Evolutionary conservation across 164 flowering plant genomes (phyloP).

Genomic region (Dillenia turbinata): DNA sequence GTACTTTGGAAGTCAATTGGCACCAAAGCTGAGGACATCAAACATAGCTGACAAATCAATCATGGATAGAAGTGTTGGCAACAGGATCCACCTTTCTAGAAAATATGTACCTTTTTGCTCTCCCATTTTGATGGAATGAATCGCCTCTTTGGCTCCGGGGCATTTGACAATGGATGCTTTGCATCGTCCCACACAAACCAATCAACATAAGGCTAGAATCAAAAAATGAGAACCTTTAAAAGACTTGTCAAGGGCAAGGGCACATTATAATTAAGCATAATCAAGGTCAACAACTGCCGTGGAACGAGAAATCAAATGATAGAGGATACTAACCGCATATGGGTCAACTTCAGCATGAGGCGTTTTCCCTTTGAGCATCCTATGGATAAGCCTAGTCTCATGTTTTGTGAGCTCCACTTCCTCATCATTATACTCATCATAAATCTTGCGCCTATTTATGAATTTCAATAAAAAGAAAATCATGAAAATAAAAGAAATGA

Average conservation of each 20-base stretch:
- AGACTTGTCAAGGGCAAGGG: neutral
- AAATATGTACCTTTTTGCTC: constrained; percentile 51
- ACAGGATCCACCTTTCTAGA: too few species aligned
- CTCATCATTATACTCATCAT: constrained; percentile 90
- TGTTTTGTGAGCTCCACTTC: constrained; percentile 72
- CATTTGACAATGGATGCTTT: constrained; percentile 82
- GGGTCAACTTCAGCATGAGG: constrained; percentile 93
- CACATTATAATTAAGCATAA: constrained; percentile 3
- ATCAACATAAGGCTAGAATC: constrained; percentile 78
- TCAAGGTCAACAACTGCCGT: neutral
- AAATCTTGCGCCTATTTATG: constrained; percentile 63
- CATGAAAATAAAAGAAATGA: neutral
- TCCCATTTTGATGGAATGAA: constrained; percentile 95
- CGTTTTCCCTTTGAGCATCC: constrained; percentile 70
- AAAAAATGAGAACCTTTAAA: neutral
- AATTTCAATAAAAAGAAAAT: neutral
- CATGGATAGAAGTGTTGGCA: too few species aligned
- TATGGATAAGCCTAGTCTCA: constrained; percentile 47
- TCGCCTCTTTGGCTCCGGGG: constrained; percentile 95
- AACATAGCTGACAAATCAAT: too few species aligned
- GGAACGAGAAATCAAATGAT: neutral
- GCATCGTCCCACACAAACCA: constrained; percentile 79
- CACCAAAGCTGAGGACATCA: too few species aligned
- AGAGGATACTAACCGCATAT: constrained; percentile 45
- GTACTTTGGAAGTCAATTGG: too few species aligned